These are phyloP conservation scores for Xylaria flabelliformis DNA, from an alignment of 495 filamentous ascomycete species.

Conservation along the genomic window DNA sequence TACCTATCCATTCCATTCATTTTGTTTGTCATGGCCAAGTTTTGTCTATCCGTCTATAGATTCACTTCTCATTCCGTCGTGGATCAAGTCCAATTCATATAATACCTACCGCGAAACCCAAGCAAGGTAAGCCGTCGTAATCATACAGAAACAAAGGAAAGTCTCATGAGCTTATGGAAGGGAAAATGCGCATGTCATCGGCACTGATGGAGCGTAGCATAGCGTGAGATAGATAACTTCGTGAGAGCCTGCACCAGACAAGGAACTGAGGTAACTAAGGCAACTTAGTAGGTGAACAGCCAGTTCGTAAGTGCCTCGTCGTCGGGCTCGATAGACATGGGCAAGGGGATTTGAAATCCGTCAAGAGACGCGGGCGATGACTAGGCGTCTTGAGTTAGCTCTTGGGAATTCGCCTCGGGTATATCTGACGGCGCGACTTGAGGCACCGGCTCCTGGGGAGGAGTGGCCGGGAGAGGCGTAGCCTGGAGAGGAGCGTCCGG, in stretches of 20 bases:
- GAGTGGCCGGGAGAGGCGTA: background rate
- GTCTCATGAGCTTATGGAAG: background rate
- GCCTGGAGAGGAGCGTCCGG: background rate
- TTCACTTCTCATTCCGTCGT: background rate
- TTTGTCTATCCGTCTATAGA: slow-evolving; percentile 14
- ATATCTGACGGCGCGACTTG: background rate
- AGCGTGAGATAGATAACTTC: background rate
- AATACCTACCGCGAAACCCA: slow-evolving; percentile 1
- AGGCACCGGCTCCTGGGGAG: background rate
- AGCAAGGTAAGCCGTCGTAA: slow-evolving; percentile 1
- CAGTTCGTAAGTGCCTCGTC: background rate
- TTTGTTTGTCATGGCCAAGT: no score
- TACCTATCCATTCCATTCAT: slow-evolving; percentile 4
- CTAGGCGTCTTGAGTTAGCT: slow-evolving; percentile 25
- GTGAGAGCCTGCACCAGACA: background rate
- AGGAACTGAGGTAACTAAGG: background rate
- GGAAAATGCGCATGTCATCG: background rate
- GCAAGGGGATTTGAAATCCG: background rate
- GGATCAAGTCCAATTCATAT: background rate
- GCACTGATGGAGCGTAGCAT: background rate
- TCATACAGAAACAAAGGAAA: slow-evolving; percentile 8
- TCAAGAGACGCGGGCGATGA: slow-evolving; percentile 22
- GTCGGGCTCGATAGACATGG: background rate
- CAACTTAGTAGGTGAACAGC: background rate
- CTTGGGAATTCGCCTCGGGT: slow-evolving; percentile 16